Evolutionary conservation across 1,284 basidiomycete species (phyloP).

Genomic region (Cryptococcus wingfieldii): DNA sequence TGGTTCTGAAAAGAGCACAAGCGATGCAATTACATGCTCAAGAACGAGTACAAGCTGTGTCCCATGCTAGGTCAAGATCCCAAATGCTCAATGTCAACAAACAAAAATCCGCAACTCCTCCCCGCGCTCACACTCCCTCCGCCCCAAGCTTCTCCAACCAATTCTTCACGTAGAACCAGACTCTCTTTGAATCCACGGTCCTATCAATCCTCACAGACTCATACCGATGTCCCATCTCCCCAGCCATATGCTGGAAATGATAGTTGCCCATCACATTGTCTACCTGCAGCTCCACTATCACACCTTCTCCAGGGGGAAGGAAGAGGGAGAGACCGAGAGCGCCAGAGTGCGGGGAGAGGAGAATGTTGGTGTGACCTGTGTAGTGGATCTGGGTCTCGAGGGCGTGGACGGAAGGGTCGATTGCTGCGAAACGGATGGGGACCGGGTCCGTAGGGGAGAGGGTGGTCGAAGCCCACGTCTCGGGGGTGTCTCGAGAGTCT

Average conservation of each 20-base stretch:
- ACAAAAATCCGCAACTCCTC: not conserved
- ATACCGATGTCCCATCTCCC: slow-evolving; percentile 31
- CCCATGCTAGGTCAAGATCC: not conserved
- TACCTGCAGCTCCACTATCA: slow-evolving; percentile 39
- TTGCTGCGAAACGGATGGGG: slow-evolving; percentile 28
- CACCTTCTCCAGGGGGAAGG: slow-evolving; percentile 32
- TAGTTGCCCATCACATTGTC: slow-evolving; percentile 24
- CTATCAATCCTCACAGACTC: slow-evolving; percentile 16
- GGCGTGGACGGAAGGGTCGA: slow-evolving; percentile 41
- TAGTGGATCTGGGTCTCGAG: slow-evolving; percentile 40
- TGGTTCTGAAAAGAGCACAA: not conserved
- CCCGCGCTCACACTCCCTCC: not conserved
- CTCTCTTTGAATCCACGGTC: slow-evolving; percentile 31
- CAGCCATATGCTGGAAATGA: slow-evolving; percentile 45
- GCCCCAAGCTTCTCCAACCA: slow-evolving; percentile 22
- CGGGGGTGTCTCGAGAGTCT: slow-evolving; percentile 30
- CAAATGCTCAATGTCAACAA: not conserved
- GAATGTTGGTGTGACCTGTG: slow-evolving; percentile 35
- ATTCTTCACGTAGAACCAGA: slow-evolving; percentile 20
- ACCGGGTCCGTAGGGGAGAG: slow-evolving; percentile 1
- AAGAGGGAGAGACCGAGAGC: slow-evolving; percentile 42
- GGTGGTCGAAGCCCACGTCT: slow-evolving; percentile 22
- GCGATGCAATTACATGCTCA: slow-evolving; percentile 1
- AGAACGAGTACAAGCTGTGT: slow-evolving; percentile 1
- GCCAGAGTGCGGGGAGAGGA: slow-evolving; percentile 42